Conservation (phyloP, 176 grass and related monocot genomes). For the Paspalum notatum region DNA sequence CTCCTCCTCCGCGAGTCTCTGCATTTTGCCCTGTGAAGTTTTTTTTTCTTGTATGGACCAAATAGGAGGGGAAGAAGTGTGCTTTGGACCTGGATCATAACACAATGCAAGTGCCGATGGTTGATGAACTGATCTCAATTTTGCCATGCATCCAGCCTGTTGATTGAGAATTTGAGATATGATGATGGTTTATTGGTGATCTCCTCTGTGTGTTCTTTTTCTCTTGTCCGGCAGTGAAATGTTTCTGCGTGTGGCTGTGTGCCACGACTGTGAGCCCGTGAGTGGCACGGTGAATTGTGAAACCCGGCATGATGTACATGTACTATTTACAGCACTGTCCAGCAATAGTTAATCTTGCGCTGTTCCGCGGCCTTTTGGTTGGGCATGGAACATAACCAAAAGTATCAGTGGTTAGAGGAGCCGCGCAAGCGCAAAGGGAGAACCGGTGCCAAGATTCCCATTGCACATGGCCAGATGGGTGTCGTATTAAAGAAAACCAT, state of each 20-base stretch:
- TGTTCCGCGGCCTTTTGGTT: conserved; percentile 43
- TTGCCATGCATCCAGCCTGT: not conserved
- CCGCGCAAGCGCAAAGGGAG: conserved; percentile 5
- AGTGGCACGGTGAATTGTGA: conserved; percentile 11
- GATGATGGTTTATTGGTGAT: conserved; percentile 3
- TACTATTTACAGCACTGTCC: conserved; percentile 7
- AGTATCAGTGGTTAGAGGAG: conserved; percentile 39
- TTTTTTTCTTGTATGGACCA: conserved; percentile 24
- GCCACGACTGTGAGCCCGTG: conserved; percentile 13
- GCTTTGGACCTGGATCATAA: not conserved
- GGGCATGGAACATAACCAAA: conserved; percentile 41
- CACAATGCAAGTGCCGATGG: conserved; percentile 11
- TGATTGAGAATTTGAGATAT: no score
- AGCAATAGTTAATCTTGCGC: conserved; percentile 8
- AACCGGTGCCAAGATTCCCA: conserved; percentile 53
- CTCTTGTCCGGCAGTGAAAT: not conserved
- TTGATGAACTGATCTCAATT: conserved; percentile 17
- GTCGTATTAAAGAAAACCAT: conserved; percentile 44
- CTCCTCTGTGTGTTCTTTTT: not conserved
- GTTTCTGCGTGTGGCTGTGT: not conserved
- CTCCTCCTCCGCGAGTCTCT: conserved; percentile 37
- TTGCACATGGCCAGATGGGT: conserved; percentile 59
- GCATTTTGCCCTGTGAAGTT: conserved; percentile 16
- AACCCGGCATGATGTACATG: no score
- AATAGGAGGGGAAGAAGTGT: conserved; percentile 10